phyloP scores from a whole-genome alignment of 1,139 yeast genomes.

The Meyerozyma athensensis region DNA sequence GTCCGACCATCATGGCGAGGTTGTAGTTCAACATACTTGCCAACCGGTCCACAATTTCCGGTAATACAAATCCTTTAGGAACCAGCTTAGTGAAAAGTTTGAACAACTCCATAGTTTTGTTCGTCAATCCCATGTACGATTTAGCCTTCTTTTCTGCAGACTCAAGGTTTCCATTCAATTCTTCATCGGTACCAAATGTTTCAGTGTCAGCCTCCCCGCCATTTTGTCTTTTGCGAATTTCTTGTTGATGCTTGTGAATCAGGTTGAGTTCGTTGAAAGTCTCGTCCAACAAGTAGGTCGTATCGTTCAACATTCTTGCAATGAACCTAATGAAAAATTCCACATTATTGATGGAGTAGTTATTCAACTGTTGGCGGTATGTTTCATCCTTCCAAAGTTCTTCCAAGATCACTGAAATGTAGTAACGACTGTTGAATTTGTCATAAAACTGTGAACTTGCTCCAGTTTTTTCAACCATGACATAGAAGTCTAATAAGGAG shows the following conservation, averaged over 20 bases:
- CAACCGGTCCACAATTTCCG: constrained; percentile 87
- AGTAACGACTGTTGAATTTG: constrained; percentile 85
- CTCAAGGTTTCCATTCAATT: constrained; percentile 50
- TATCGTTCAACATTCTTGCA: constrained; percentile 92
- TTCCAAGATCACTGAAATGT: constrained; percentile 78
- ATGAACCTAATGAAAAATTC: constrained; percentile 88
- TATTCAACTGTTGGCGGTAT: constrained; percentile 63
- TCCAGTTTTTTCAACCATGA: constrained; percentile 94
- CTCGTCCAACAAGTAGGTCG: constrained; percentile 88
- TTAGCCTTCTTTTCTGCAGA: constrained; percentile 73
- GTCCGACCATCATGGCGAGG: constrained; percentile 87
- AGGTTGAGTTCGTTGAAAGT: constrained; percentile 73
- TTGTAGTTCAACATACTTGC: constrained; percentile 96
- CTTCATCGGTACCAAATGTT: constrained; percentile 56
- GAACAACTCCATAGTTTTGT: constrained; percentile 76
- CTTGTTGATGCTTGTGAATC: constrained; percentile 74
- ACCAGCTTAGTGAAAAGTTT: constrained; percentile 80
- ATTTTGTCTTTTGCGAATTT: constrained; percentile 32
- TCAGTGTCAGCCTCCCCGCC: constrained; percentile 35
- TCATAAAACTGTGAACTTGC: constrained; percentile 94
- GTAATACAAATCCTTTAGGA: constrained; percentile 79
- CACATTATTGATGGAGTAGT: constrained; percentile 61
- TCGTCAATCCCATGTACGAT: constrained; percentile 78
- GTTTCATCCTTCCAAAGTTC: constrained; percentile 72
- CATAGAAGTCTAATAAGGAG: constrained; percentile 83